phyloP scores from a whole-genome alignment of 139 green algal species.

The Pycnococcus provasolii region DNA sequence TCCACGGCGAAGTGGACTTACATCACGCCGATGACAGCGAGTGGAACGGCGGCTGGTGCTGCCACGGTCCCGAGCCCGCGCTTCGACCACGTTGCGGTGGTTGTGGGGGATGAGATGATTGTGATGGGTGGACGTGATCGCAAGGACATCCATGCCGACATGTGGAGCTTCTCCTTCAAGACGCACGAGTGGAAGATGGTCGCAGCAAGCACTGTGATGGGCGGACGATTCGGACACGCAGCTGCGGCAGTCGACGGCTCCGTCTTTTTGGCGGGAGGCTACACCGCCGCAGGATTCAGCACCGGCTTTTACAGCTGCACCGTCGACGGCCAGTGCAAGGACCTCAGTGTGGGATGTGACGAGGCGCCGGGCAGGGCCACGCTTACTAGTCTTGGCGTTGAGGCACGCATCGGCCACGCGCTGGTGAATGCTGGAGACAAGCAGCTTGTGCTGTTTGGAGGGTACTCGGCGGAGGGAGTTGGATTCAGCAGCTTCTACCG shows the following conservation, averaged over 20 bases:
- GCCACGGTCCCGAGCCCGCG: constrained; percentile 5
- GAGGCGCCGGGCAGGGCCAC: neutral
- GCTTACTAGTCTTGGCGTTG: too few relatives aligned
- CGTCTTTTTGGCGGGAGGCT: constrained; percentile 19
- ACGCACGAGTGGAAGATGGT: constrained; percentile 14
- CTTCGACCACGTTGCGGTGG: constrained; percentile 5
- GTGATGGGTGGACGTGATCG: constrained; percentile 14
- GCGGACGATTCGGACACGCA: constrained; percentile 11
- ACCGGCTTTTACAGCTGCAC: constrained; percentile 16
- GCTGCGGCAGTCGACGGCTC: constrained; percentile 8
- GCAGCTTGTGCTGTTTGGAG: constrained; percentile 11
- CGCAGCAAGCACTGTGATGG: neutral
- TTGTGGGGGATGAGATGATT: constrained; percentile 9
- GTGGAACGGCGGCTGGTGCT: neutral
- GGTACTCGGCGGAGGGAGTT: neutral
- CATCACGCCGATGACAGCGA: neutral
- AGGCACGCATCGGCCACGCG: too few relatives aligned
- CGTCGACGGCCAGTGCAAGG: neutral
- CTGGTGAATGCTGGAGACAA: neutral
- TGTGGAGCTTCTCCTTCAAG: constrained; percentile 15
- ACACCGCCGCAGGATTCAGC: constrained; percentile 17
- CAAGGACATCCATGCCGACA: constrained; percentile 14
- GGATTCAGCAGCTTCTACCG: neutral
- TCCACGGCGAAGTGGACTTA: neutral
- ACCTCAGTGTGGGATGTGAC: neutral